Base-by-base conservation (phyloP, 208 protist species). In the Wallacemonas sp. region DNA sequence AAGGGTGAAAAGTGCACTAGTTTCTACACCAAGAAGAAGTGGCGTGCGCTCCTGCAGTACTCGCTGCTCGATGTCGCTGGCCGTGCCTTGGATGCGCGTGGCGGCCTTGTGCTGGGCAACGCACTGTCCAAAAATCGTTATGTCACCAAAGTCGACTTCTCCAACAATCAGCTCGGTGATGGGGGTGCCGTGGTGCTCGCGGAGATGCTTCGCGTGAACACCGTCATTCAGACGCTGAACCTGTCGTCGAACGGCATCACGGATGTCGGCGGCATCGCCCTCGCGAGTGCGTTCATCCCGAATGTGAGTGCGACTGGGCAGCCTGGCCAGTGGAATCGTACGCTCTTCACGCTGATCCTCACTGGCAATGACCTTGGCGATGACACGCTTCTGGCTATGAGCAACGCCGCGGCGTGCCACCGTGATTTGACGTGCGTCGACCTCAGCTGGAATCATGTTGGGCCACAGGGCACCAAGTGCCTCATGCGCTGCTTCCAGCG, bases 301-400 rank as follows among this genome's bases (percentile, higher is more conserved):
- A 92, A 82, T 64, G 90, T 92, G 12, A 90, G 67, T 41, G 67
- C 87, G 4, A 78, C 78, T n/a, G 90, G 90, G 6, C 84, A 89
- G 63, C 84, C 90, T 0, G 90, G 86, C 0, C 84, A 90, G 76
- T 95, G 90, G 87, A 95, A 95, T 52, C 81, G 83, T 23, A 88
- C 81, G 0, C 61, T 95, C 2, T 91, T 87, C 47, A 85, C 76
- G 1, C 26, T 95, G n/a, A 72, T 85, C 34, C 70, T 95, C 11
- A 67, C 74, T 41, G 81, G 82, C 21, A 95, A 95, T 69, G 41
- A 78, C 6, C n/a, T 91, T 17, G 64, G 82, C 11, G 90, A 95
- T 65, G 85, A 90, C 72, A 89, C 86, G 17, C 76, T 95, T 17
- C 79, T 95, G 14, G 90, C 90, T 1, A 72, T 95, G 44, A 87